These are phyloP conservation scores for Gypsophila paniculata DNA, from an alignment of 179 eudicot species.

Conservation along the genomic window DNA sequence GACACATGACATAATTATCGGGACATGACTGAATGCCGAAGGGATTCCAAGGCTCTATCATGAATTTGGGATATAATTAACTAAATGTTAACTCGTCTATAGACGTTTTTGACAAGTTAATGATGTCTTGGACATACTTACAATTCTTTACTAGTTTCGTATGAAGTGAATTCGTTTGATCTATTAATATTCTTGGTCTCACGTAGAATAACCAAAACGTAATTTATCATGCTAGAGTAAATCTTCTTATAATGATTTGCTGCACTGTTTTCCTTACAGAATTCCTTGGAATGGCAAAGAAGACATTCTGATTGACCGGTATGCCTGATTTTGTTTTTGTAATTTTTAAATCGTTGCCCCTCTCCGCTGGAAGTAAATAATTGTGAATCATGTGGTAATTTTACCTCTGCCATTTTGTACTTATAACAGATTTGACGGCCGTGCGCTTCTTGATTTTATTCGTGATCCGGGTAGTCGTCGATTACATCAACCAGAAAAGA, in stretches of 20 bases:
- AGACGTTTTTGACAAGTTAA: neutral
- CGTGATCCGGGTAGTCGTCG: slow-evolving; percentile 77
- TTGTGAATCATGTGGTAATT: neutral
- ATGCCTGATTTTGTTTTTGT: slow-evolving; percentile 5
- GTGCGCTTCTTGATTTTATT: slow-evolving; percentile 96
- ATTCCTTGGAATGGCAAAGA: slow-evolving; percentile 99
- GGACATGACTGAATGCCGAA: neutral
- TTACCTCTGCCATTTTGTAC: neutral
- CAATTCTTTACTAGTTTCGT: neutral
- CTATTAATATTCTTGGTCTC: neutral
- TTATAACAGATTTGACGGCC: slow-evolving; percentile 82
- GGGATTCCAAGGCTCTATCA: neutral
- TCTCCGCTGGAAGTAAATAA: neutral
- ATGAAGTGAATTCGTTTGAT: neutral
- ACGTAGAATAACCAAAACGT: neutral
- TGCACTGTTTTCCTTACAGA: slow-evolving; percentile 37
- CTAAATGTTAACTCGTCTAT: neutral
- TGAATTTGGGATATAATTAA: neutral
- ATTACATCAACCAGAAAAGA: slow-evolving; percentile 60
- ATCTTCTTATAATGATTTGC: slow-evolving; percentile 13
- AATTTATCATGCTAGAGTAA: neutral
- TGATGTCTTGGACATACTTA: neutral
- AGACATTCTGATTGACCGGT: slow-evolving; percentile 90
- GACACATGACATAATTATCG: too few species aligned
- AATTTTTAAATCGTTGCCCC: neutral